Evolutionary conservation across 163 green algal species (phyloP).

Genomic region (Scenedesmus sp.): DNA sequence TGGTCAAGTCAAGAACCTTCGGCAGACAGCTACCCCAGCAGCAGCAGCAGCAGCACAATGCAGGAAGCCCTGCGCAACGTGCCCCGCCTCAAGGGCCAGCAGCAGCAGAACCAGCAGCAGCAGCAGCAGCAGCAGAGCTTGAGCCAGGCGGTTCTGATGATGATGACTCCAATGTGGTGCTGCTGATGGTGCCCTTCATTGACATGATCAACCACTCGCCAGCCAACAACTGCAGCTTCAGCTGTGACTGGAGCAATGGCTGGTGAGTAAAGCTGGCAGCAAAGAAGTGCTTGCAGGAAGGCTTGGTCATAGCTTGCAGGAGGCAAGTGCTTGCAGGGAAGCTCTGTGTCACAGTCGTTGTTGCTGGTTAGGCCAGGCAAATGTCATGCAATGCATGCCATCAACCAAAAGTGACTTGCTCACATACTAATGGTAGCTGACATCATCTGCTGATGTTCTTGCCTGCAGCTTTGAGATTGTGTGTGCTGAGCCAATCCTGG

Average conservation of each 20-base stretch:
- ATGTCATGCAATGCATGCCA: too few relatives aligned
- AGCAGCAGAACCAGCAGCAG: background rate
- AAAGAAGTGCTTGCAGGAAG: background rate
- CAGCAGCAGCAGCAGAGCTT: conserved; percentile 15
- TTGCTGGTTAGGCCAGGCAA: too few relatives aligned
- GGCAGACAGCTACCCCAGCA: background rate
- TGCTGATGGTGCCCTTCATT: conserved; percentile 45
- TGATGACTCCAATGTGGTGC: conserved; percentile 15
- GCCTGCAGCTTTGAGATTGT: conserved; percentile 12
- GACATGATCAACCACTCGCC: conserved; percentile 46
- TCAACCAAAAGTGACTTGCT: too few relatives aligned
- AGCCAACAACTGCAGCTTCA: conserved; percentile 16
- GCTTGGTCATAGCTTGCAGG: background rate
- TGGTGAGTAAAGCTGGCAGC: background rate
- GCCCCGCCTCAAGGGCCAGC: background rate
- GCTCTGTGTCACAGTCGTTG: too few relatives aligned
- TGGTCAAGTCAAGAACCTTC: conserved; percentile 46
- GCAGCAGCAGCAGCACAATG: background rate
- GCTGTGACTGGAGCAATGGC: background rate
- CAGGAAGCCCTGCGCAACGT: background rate
- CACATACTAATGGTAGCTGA: too few relatives aligned
- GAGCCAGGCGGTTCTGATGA: conserved; percentile 4
- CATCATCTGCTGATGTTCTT: background rate
- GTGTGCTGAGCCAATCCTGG: background rate
- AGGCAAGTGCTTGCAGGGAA: too few relatives aligned